These are phyloP conservation scores for Porcisia hertigi DNA, from an alignment of 208 protist species.

Conservation along the genomic window DNA sequence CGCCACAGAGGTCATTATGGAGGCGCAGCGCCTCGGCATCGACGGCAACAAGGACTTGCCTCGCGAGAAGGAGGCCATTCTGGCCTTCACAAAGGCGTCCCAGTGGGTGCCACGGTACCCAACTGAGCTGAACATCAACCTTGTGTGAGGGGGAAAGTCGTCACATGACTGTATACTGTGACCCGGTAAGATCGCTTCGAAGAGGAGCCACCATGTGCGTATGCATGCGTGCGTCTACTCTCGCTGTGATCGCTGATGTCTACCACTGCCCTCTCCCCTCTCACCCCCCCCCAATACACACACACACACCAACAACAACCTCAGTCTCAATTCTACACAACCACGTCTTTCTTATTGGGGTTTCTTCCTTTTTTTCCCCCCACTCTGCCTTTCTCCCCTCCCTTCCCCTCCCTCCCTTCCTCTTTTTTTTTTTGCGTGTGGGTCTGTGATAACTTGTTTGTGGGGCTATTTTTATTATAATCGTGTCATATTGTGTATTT, in stretches of 20 bases:
- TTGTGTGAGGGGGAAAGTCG: not conserved
- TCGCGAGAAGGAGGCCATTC: slow-evolving; percentile 41
- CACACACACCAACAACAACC: not conserved
- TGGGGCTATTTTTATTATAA: slow-evolving; percentile 6
- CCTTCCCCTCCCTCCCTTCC: not conserved
- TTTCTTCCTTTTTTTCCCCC: too few species aligned
- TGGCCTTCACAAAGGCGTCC: slow-evolving; percentile 39
- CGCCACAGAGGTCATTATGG: slow-evolving; percentile 65
- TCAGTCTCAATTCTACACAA: too few species aligned
- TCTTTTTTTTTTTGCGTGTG: not conserved
- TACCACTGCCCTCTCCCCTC: too few species aligned
- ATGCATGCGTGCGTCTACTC: not conserved
- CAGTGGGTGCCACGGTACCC: slow-evolving; percentile 83
- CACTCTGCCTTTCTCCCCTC: not conserved
- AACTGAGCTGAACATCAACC: slow-evolving; percentile 27
- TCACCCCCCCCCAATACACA: not conserved
- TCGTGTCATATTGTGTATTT: slow-evolving; percentile 13
- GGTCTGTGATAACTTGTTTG: not conserved
- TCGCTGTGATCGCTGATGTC: not conserved
- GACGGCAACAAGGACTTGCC: slow-evolving; percentile 55
- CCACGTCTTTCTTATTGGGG: too few species aligned
- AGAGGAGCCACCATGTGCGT: not conserved
- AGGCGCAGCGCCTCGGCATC: slow-evolving; percentile 66
- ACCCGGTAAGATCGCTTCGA: not conserved
- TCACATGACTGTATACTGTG: too few species aligned